These are phyloP conservation scores for Colletotrichum kahawae DNA, from an alignment of 2,329 filamentous ascomycete genomes.

Conservation along the genomic window DNA sequence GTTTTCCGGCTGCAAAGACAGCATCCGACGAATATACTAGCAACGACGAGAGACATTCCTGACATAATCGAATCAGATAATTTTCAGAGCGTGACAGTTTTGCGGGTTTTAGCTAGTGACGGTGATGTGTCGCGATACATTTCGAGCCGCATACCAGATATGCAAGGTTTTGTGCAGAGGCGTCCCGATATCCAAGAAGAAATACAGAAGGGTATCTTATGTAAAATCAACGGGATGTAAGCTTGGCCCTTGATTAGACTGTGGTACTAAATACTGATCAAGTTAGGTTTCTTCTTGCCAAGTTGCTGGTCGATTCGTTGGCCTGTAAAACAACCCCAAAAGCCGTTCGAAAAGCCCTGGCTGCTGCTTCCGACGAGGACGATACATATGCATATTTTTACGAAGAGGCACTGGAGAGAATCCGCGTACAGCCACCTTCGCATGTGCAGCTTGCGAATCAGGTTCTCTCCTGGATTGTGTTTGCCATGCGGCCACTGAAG, in stretches of 20 bases:
- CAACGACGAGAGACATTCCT: accelerated
- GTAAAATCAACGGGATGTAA: slow-evolving; percentile 22
- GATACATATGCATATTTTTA: slow-evolving; percentile 29
- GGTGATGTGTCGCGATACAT: slow-evolving; percentile 22
- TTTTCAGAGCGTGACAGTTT: accelerated
- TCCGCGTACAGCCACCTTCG: slow-evolving; percentile 32
- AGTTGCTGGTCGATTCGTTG: not conserved
- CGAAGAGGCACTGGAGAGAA: slow-evolving; percentile 36
- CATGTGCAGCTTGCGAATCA: slow-evolving; percentile 22
- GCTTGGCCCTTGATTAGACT: no score
- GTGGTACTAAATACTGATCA: not conserved
- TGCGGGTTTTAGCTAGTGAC: slow-evolving; percentile 17
- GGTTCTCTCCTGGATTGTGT: slow-evolving; percentile 39
- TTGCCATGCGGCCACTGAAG: slow-evolving; percentile 30
- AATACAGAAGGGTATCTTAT: not conserved
- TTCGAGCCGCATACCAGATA: not conserved
- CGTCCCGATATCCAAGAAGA: not conserved
- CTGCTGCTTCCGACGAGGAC: not conserved
- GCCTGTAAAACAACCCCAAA: not conserved
- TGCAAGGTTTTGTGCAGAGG: not conserved
- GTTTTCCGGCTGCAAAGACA: not conserved
- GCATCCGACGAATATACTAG: accelerated
- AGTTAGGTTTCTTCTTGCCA: slow-evolving; percentile 14
- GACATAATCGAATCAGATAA: accelerated
- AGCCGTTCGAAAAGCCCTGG: not conserved